Base-by-base conservation (phyloP, 371 early-diverging fungal genomes). In the Rhizopus sp. region DNA sequence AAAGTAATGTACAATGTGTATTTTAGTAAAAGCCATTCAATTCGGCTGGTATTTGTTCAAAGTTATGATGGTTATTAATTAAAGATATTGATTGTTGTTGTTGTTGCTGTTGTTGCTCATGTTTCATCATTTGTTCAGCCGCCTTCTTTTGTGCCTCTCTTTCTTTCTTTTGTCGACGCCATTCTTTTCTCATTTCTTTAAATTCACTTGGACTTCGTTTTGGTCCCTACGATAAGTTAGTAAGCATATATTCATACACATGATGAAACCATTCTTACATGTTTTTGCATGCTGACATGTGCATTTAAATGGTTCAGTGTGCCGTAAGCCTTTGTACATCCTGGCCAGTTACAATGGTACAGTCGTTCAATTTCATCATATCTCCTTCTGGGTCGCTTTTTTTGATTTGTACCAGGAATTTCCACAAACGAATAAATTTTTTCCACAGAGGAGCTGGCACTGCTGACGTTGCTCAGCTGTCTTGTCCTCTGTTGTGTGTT, bases 261-360 rank as follows among this genome's bases (percentile, higher is more conserved):
- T 12, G 17, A 15, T 33, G n/a, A 7, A 34, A 29, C 15, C 50
- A 17, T 17, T 53, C 70, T 73, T 73, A 77, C 89, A 57, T 89
- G 89, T 66, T 83, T 84, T 63, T 89, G 89, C 87, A 89, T 86
- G 59, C 70, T 75, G 17, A 89, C 85, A 68, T 89, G 89, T 1
- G 87, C 84, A 62, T 89, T 89, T 47, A 89, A 63, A 60, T 89
- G 87, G 63, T 89, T 89, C 38, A 89, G 61, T 8, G 89, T 89
- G 5, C 89, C 89, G 62, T 89, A 89, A 15, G 82, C 68, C 67
- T 89, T 89, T 29, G 79, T 74, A 57, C 89, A 89, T 30, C 72
- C 81, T 1, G 66, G 70, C 77, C 78, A 83, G 56, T 77, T 84
- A 66, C 89, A 89, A 33, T 77, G 77, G 58, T 86, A 89, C 12